phyloP scores from a whole-genome alignment of 768 basidiomycete genomes.

The Termitomyces eurrhizus region DNA sequence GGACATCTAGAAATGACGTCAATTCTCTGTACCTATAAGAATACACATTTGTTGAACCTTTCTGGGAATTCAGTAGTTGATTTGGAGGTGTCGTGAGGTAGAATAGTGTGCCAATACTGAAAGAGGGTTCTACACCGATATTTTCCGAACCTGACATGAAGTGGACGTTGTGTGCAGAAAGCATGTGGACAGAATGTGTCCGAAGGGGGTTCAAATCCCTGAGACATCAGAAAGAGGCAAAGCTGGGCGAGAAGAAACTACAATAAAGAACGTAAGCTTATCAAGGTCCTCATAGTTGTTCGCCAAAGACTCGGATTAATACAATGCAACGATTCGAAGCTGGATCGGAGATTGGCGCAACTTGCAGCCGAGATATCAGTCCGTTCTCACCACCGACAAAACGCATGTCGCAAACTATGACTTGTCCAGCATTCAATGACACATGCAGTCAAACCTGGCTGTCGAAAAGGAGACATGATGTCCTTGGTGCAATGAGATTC shows the following conservation, averaged over 20 bases:
- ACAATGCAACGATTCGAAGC: constrained; percentile 5
- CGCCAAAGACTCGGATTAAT: neutral
- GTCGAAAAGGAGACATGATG: neutral
- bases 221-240: constrained; percentile 7
- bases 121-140: constrained; percentile 14
- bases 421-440: neutral
- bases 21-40: neutral
- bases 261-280: constrained; percentile 5
- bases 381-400: neutral
- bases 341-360: constrained; percentile 2
- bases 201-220: constrained; percentile 2
- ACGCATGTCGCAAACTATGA: neutral
- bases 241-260: constrained; percentile 4
- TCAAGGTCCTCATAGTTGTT: neutral
- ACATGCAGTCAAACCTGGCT: neutral
- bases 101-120: constrained; percentile 10
- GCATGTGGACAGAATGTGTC: constrained; percentile 7
- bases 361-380: neutral
- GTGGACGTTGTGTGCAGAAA: constrained; percentile 2
- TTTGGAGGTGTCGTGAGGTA: constrained; percentile 3
- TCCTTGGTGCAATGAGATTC: neutral
- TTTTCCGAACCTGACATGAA: constrained; percentile 11
- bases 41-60: neutral
- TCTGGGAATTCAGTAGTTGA: neutral
- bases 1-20: constrained; percentile 12